Conservation (phyloP, 1,139 yeast species). For the Nadsonia commutata region DNA sequence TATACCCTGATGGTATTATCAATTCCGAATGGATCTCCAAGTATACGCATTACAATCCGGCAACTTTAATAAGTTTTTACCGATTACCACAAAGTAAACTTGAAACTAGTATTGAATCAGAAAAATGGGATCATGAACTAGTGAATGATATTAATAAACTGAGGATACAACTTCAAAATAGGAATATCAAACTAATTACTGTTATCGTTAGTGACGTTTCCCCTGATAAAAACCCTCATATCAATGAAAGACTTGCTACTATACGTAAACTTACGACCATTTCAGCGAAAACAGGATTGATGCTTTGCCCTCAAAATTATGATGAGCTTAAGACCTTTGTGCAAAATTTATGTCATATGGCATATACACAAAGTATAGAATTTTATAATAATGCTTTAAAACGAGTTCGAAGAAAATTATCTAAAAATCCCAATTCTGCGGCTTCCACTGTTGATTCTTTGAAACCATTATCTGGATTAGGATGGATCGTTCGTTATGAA, state of each 20-base stretch:
- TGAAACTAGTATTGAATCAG: constrained; percentile 20
- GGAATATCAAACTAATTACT: constrained; percentile 23
- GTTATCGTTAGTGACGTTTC: constrained; percentile 23
- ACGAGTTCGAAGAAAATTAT: constrained; percentile 22
- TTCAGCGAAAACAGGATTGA: constrained; percentile 30
- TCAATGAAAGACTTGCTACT: constrained; percentile 25
- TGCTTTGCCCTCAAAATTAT: constrained; percentile 27
- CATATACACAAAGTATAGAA: constrained; percentile 28
- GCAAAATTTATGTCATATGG: constrained; percentile 24
- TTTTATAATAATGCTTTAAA: constrained; percentile 28
- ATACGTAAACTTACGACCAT: constrained; percentile 30
- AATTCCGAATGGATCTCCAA: constrained; percentile 36
- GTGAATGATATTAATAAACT: constrained; percentile 13
- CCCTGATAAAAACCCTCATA: constrained; percentile 18
- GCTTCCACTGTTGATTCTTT: neutral
- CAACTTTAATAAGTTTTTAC: constrained; percentile 30
- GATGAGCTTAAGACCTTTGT: constrained; percentile 28
- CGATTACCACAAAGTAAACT: constrained; percentile 16
- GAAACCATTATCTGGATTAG: constrained; percentile 9
- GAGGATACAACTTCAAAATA: constrained; percentile 21
- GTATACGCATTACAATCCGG: constrained; percentile 30
- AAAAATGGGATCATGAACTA: constrained; percentile 24
- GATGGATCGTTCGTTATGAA: constrained; percentile 37
- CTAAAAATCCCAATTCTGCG: constrained; percentile 8
- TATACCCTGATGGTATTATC: constrained; percentile 30